Base-by-base conservation (phyloP, 1,284 basidiomycete species). In the Wallemia hederae region DNA sequence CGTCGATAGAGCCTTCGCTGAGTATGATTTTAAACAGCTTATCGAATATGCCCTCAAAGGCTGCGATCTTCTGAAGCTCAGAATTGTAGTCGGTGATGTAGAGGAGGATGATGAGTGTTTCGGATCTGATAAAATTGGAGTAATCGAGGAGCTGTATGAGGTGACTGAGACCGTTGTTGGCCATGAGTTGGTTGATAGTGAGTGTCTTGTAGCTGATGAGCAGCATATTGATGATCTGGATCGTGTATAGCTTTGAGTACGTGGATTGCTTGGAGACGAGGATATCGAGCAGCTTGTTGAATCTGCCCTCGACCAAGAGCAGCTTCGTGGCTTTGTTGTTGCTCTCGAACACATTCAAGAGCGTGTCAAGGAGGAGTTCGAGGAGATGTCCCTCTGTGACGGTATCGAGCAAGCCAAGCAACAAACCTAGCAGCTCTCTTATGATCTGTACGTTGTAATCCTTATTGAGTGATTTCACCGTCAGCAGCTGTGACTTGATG, bases 21-120 rank as follows among this genome's bases (percentile, higher is more conserved):
- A 79, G 77, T 63, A 97, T 78, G 59, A 89, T 89, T 62, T 83
- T 82, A 72, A 98, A 89, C 28, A 97, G 77, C 68, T 85, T 88
- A 73, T 99, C 92, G 68, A 99, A 97, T 0, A 85, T 86, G 27
- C 94, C 91, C 66, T 92, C 90, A 68, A 99, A 99, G 0, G 91
- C 90, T 55, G 97, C 80, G 24, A 97, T 82, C 72, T 97, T 98
- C 69, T 97, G 92, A 59, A 98, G 85, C 69, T 97, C 90, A 19
- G 56, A 80, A 66, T 85, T 97, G 65, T 88, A 83, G 0, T 80
- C 79, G 55, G 85, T 80, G 39, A 98, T 75, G 2, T 80, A 76
- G 61, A 92, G 85, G 29, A 92, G 76, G 69, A 92, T 79, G 15
- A 82, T 76, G 31, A 97, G 79, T 3, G 80, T 81, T 76, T 88